Base-by-base conservation (phyloP, 2,329 filamentous ascomycete genomes). In the Hymenoscyphus linearis region DNA sequence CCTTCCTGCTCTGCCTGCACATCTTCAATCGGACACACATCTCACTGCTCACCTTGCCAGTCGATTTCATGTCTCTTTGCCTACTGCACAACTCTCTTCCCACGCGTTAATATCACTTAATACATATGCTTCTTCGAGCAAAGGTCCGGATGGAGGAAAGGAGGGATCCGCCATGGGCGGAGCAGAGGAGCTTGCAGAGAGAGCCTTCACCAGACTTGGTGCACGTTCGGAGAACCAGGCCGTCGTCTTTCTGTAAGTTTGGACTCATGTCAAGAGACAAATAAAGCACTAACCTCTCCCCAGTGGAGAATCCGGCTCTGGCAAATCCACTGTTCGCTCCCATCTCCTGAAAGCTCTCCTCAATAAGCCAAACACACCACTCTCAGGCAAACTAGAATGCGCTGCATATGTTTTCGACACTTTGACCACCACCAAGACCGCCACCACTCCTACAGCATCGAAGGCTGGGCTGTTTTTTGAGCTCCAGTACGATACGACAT, bases 381-480 rank as follows among this genome's bases (percentile, higher is more conserved):
- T 99, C 2, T 98, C 93, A 1, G 91, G 88, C 67, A 99, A 97
- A 76, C 82, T 97, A 22, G 97, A 93, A 2, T 88, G 96, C 56
- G 93, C 93, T 25, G 89, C 93, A 52, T 99, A 97, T 74, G 85
- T 98, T 63, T 99, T 99, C 74, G 95, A 99, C 73, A 90, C 91
- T 2, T 83, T 99, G 62, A 99, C 95, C 4, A 98, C 95, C 1
- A 99, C 95, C 27, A 99, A 99, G 78, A 96, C 93, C 1, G 87
- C 93, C 36, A 98, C 93, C 1, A 98, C 93, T 0, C 93, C 93
- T 1, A 96, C 91, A 1, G 95, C 95, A 31, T 98, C 93, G 57
- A 98, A 98, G 75, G 89, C 95, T 12, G 95, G 95, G 65, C 82
- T 99, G 16, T 96, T 96, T 73, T 95, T 95, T 74, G 95, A 99